These are phyloP conservation scores for Cercospora beticola DNA, from an alignment of 2,329 filamentous ascomycete genomes.

Conservation along the genomic window DNA sequence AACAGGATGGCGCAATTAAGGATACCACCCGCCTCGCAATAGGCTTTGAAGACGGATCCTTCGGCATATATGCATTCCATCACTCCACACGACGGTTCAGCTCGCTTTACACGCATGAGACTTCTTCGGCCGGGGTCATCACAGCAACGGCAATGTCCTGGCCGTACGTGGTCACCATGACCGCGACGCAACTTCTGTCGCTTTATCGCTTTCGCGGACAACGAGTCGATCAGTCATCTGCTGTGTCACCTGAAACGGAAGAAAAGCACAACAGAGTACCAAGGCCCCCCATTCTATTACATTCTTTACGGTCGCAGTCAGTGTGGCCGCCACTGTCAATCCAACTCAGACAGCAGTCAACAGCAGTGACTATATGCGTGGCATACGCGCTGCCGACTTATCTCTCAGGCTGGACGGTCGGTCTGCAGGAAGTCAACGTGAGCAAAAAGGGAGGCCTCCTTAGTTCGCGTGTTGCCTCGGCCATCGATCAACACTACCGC, in stretches of 20 bases:
- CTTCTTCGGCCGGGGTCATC: conserved; percentile 63
- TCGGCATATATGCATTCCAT: conserved; percentile 66
- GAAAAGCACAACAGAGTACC: neutral
- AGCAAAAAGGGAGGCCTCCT: conserved; percentile 48
- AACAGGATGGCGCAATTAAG: conserved; percentile 42
- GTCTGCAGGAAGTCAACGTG: conserved; percentile 87
- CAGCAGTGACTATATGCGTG: conserved; percentile 73
- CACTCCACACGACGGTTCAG: conserved; percentile 47
- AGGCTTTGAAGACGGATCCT: conserved; percentile 71
- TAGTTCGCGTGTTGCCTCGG: conserved; percentile 52
- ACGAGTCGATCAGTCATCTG: neutral
- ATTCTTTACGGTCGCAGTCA: conserved; percentile 77
- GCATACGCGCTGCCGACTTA: conserved; percentile 80
- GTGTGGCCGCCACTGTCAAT: conserved; percentile 75
- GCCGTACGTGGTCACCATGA: conserved; percentile 78
- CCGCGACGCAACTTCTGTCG: conserved; percentile 69
- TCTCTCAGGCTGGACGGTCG: conserved; percentile 79
- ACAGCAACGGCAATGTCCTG: conserved; percentile 69
- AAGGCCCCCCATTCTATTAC: conserved; percentile 61
- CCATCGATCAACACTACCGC: conserved; percentile 51
- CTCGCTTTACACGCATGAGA: conserved; percentile 58
- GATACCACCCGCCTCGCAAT: conserved; percentile 52
- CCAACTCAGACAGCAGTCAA: conserved; percentile 69
- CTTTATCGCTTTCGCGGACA: conserved; percentile 56
- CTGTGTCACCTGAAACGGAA: neutral